Evolutionary conservation across 2,329 filamentous ascomycete species (phyloP).

Genomic region (Cordyceps tenuipes): DNA sequence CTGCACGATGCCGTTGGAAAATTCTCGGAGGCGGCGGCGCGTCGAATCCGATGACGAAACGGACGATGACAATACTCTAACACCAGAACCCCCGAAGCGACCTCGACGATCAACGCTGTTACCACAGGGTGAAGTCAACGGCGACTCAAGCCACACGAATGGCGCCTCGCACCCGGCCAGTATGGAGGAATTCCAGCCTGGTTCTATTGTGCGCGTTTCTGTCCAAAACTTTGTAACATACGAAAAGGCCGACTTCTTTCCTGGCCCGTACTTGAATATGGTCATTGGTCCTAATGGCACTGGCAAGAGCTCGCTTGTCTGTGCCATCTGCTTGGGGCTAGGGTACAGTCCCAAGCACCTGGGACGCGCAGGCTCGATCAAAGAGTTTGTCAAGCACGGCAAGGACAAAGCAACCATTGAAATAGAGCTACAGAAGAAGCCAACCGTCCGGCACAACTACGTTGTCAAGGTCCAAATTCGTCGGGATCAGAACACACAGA

Average conservation of each 20-base stretch:
- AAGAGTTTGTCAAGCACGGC: slow-evolving; percentile 91
- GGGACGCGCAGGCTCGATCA: slow-evolving; percentile 74
- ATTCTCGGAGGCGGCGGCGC: slow-evolving; percentile 35
- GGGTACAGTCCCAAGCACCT: slow-evolving; percentile 77
- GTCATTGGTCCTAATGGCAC: slow-evolving; percentile 98
- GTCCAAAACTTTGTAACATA: slow-evolving; percentile 93
- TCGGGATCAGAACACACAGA: slow-evolving; percentile 70
- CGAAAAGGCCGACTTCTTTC: slow-evolving; percentile 80
- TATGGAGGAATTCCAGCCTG: slow-evolving; percentile 50
- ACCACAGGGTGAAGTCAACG: background rate
- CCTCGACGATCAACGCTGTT: slow-evolving; percentile 21
- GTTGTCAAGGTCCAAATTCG: slow-evolving; percentile 69
- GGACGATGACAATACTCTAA: slow-evolving; percentile 22
- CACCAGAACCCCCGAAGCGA: slow-evolving; percentile 27
- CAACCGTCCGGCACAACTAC: slow-evolving; percentile 54
- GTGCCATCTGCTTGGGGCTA: slow-evolving; percentile 87
- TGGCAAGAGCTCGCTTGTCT: slow-evolving; percentile 94
- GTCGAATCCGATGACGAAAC: slow-evolving; percentile 32
- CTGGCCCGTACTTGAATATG: slow-evolving; percentile 93
- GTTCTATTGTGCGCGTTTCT: slow-evolving; percentile 80
- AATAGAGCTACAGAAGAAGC: slow-evolving; percentile 71
- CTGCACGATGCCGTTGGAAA: slow-evolving; percentile 21
- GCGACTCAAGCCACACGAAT: slow-evolving; percentile 11
- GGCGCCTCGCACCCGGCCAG: slow-evolving; percentile 13
- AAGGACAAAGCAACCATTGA: slow-evolving; percentile 71